Conservation (phyloP, 331 rosid species). For the Saraca asoca region DNA sequence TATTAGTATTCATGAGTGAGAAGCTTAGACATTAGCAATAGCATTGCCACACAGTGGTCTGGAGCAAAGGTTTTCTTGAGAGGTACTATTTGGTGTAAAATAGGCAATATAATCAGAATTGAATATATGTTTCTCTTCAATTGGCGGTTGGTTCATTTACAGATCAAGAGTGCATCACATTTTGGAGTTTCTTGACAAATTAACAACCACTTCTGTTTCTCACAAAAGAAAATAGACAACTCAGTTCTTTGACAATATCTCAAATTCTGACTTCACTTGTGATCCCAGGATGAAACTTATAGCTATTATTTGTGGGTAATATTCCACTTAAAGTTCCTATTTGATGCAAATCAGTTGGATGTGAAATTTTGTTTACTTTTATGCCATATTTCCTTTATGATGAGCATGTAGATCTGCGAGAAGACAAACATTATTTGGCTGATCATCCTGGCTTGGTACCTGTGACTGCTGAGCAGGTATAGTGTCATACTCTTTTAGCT, state of each 20-base stretch:
- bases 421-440: slow-evolving; percentile 80
- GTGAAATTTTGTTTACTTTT: slow-evolving; percentile 15
- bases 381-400: slow-evolving; percentile 29
- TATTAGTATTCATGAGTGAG: background rate
- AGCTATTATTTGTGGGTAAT: slow-evolving; percentile 18
- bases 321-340: background rate
- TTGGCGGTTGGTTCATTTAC: background rate
- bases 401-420: slow-evolving; percentile 75
- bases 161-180: background rate
- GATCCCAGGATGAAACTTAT: slow-evolving; percentile 8
- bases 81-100: background rate
- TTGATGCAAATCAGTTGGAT: slow-evolving; percentile 23
- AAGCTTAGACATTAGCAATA: background rate
- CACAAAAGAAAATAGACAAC: background rate
- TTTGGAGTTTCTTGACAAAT: slow-evolving; percentile 14
- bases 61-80: background rate
- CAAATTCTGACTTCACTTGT: background rate
- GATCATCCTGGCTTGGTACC: slow-evolving; percentile 95
- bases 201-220: background rate
- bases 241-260: slow-evolving; percentile 2
- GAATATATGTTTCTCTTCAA: background rate
- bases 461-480: slow-evolving; percentile 84
- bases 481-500: slow-evolving; percentile 24
- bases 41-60: slow-evolving; percentile 2
- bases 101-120: slow-evolving; percentile 9